Percentiles rank a stretch among this genome's conserved stretches.
These are phyloP conservation scores for Venturiaceae sp. DNA, from an alignment of 2,329 filamentous ascomycete genomes.

Conservation along the genomic window DNA sequence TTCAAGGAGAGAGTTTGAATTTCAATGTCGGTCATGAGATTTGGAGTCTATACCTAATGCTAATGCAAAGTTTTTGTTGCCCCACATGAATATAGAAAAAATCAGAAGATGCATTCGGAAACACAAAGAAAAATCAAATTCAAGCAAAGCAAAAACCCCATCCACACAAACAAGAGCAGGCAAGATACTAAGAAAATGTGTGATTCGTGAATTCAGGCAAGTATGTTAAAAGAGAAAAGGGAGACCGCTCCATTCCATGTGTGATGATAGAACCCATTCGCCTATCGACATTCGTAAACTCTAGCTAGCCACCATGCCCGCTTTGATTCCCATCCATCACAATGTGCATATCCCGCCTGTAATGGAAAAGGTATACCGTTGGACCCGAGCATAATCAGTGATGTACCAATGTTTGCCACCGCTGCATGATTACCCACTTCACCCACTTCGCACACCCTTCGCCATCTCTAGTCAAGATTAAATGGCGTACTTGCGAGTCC, in stretches of 20 bases:
- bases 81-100: too few species aligned
- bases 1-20: too few species aligned
- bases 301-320: not conserved
- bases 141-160: not conserved
- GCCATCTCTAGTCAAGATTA: conserved; percentile 32
- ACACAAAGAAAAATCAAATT: too few species aligned
- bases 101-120: too few species aligned
- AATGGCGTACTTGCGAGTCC: conserved; percentile 98
- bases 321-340: too few species aligned
- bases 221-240: not conserved
- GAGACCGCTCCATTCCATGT: not conserved
- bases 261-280: not conserved
- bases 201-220: not conserved
- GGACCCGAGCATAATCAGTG: not conserved
- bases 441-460: not conserved
- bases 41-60: too few species aligned
- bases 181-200: not conserved
- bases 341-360: not conserved
- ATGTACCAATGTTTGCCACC: not conserved
- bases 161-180: not conserved
- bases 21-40: too few species aligned
- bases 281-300: not conserved
- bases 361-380: not conserved
- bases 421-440: not conserved
- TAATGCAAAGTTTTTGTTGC: too few species aligned